Base-by-base conservation (phyloP, 352 stramenopile species). In the Phytophthora macrochlamydospora region DNA sequence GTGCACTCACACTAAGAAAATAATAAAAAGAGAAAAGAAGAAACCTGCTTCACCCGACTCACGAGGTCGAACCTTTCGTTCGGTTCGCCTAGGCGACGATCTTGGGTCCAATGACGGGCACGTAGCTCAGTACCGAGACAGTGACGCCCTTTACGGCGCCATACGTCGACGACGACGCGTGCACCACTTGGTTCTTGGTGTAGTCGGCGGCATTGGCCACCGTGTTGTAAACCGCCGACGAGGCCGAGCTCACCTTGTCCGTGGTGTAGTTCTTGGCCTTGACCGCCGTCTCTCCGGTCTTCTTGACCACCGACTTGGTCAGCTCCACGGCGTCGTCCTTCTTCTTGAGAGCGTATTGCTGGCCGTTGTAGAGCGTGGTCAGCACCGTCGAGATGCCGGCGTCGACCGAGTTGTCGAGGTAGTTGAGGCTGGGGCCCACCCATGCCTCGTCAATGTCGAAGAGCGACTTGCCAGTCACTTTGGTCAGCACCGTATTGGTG, bases 401-500 rank as follows among this genome's bases (percentile, higher is more conserved):
- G 56, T 91, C 83, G 46, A 91, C 79, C 62, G 75, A 85, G 60
- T 85, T 73, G 62, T 91, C 83, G 29, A 89, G 59, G 24, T 66
- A 70, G 49, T 74, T 67, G 32, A 91, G 66, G n/a, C 71, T 74
- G 7, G 83, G 83, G 35, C 77, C 64, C 4, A 91, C 62, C 46
- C 76, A 68, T 18, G 71, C 72, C 65, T 70, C 33, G 51, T 91
- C 82, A 18, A 91, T 66, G 40, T 85, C 76, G 49, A 73, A 55
- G 40, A 91, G 56, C 51, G 62, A 73, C 73, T 86, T 89, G 65
- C 76, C 75, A 31, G 59, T 84, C 64, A 91, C 63, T 48, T 76
- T 84, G 12, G 76, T 57, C 11, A 91, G 66, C 45, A 91, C 69
- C 28, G 67, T 65, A 56, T 91, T 89, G 48, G 77, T 67, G 35